Conservation (phyloP, 495 filamentous ascomycete genomes). For the Cercophora scortea region DNA sequence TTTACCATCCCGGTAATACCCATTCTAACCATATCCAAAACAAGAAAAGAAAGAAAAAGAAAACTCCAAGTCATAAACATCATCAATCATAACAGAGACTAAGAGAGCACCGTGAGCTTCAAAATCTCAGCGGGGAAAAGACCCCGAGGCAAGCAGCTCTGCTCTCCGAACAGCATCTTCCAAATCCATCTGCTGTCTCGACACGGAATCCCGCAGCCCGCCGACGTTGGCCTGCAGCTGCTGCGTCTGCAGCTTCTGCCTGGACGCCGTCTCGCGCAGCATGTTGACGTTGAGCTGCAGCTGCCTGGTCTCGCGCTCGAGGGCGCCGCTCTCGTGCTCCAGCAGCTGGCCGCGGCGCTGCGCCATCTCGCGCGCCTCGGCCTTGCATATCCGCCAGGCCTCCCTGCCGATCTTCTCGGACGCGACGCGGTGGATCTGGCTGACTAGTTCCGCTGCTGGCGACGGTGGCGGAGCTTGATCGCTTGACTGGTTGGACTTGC, state of each 20-base stretch:
- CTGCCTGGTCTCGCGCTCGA: constrained; percentile 14
- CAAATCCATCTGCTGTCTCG: constrained; percentile 1
- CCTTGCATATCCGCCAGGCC: constrained; percentile 18
- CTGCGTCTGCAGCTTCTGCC: constrained; percentile 2
- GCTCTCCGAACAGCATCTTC: constrained; percentile 9
- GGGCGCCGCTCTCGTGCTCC: constrained; percentile 15
- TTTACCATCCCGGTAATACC: no score
- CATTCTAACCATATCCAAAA: no score
- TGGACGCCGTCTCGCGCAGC: constrained; percentile 9
- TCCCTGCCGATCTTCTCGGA: constrained; percentile 18
- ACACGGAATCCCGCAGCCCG: constrained; percentile 6
- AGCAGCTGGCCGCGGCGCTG: constrained; percentile 16
- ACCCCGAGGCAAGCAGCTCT: neutral
- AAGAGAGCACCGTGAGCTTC: no score
- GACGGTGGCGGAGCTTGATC: constrained; percentile 2
- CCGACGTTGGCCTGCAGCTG: constrained; percentile 16
- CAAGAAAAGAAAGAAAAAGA: no score
- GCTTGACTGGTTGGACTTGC: neutral
- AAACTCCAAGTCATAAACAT: no score
- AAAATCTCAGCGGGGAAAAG: no score
- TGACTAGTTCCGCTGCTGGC: constrained; percentile 4
- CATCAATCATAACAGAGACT: no score
- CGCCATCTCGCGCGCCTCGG: constrained; percentile 16
- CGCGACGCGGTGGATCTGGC: constrained; percentile 8
- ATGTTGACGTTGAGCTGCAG: constrained; percentile 14